Conservation (phyloP, 1,284 basidiomycete species). For the Earliella scabrosa region DNA sequence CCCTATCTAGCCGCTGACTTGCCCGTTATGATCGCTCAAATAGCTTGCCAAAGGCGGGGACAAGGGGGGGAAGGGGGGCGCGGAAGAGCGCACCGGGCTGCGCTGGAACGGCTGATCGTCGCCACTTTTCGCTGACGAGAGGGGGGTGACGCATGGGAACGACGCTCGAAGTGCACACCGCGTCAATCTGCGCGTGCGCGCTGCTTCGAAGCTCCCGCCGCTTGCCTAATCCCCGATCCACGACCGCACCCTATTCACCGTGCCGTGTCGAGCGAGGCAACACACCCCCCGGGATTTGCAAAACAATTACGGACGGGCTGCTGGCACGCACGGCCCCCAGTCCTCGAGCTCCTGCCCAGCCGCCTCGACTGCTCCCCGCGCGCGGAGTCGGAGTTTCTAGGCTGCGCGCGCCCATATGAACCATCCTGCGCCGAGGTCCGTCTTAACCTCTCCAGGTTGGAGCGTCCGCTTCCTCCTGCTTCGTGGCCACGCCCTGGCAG, state of each 20-base stretch:
- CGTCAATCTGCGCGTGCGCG: conserved; percentile 4
- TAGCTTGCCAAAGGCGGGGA: no score
- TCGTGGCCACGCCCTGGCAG: neutral
- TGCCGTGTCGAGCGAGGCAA: neutral
- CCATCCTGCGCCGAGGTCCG: neutral
- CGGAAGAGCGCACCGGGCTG: no score
- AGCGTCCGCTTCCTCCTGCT: neutral
- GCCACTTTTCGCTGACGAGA: conserved; percentile 23
- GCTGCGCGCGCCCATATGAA: neutral
- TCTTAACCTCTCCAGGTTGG: neutral
- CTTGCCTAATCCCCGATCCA: conserved; percentile 8
- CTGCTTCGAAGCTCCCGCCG: neutral
- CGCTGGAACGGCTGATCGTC: conserved; percentile 16
- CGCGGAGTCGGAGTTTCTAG: no score
- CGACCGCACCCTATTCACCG: neutral
- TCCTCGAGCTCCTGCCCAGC: no score
- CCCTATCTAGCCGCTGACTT: conserved; percentile 17
- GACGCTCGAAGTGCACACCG: neutral
- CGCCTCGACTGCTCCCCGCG: no score
- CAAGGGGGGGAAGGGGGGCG: no score
- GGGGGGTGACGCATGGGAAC: conserved; percentile 10
- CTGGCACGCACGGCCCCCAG: no score
- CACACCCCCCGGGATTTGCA: neutral
- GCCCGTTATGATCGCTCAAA: conserved; percentile 6
- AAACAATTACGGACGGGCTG: neutral